Percentiles rank a stretch among this genome's conserved stretches.
Evolutionary conservation across 2,329 filamentous ascomycete genomes (phyloP).

Genomic region (Knoxdaviesia capensis): DNA sequence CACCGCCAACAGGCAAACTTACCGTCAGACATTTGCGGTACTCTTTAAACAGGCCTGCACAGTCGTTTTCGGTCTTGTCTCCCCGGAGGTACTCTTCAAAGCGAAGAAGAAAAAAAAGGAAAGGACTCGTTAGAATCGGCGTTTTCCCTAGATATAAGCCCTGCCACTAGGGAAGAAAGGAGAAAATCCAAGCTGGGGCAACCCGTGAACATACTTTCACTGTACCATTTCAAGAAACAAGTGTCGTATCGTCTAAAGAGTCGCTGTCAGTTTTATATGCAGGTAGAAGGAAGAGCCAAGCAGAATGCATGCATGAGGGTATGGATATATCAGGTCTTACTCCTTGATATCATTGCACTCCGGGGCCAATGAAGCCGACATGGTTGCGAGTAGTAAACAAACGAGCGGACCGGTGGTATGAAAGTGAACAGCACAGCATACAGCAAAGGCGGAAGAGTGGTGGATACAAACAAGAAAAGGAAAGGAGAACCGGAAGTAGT

Average conservation of each 20-base stretch:
- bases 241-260: conserved; percentile 66
- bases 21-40: conserved; percentile 79
- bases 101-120: neutral
- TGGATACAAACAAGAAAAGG: no score
- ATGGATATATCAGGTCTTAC: conserved; percentile 26
- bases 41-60: conserved; percentile 64
- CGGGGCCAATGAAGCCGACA: conserved; percentile 88
- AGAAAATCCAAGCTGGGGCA: neutral
- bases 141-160: no score
- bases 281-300: neutral
- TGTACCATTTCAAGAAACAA: conserved; percentile 98
- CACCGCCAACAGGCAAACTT: conserved; percentile 11
- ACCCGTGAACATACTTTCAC: conserved; percentile 53
- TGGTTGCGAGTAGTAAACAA: conserved; percentile 16
- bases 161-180: conserved; percentile 1
- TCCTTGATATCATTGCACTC: conserved; percentile 95
- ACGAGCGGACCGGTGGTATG: neutral
- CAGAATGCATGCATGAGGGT: neutral
- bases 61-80: conserved; percentile 68
- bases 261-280: conserved; percentile 4
- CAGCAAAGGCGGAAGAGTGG: no score
- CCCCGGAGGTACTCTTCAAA: conserved; percentile 69
- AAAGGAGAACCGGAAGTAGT: no score
- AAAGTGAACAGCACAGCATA: no score
- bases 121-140: no score